phyloP scores from a whole-genome alignment of 306 rosid species.

The Arachis stenosperma region DNA sequence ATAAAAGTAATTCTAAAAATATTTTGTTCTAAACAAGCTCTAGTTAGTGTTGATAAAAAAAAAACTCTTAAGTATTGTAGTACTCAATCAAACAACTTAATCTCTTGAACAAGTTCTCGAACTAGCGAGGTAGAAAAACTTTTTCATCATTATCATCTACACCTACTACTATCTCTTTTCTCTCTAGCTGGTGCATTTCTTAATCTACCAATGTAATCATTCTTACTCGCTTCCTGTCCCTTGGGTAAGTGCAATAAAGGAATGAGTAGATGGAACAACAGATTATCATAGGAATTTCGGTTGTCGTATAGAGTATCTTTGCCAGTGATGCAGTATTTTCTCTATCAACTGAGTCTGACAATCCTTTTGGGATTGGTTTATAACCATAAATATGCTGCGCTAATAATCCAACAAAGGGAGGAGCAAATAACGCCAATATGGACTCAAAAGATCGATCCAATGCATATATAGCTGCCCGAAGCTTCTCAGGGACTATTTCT shows the following conservation, averaged over 20 bases:
- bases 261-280: constrained; percentile 72
- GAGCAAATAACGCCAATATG: constrained; percentile 78
- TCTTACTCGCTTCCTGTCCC: constrained; percentile 79
- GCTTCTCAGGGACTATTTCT: constrained; percentile 87
- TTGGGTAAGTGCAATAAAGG: constrained; percentile 76
- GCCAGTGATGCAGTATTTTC: constrained; percentile 82
- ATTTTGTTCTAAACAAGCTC: no score
- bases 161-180: constrained; percentile 33
- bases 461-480: constrained; percentile 78
- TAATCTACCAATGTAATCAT: constrained; percentile 58
- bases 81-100: background rate
- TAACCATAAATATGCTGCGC: constrained; percentile 74
- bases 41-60: no score
- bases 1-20: no score
- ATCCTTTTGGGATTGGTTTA: constrained; percentile 66
- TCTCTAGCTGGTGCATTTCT: constrained; percentile 59
- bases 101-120: background rate
- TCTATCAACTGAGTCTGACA: constrained; percentile 60
- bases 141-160: constrained; percentile 53
- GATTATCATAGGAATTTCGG: constrained; percentile 66
- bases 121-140: constrained; percentile 47
- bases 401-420: constrained; percentile 78
- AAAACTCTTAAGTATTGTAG: background rate
- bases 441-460: constrained; percentile 77
- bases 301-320: constrained; percentile 73